These are phyloP conservation scores for Cryptococcus amylolentus DNA, from an alignment of 1,284 basidiomycete genomes.

Conservation along the genomic window DNA sequence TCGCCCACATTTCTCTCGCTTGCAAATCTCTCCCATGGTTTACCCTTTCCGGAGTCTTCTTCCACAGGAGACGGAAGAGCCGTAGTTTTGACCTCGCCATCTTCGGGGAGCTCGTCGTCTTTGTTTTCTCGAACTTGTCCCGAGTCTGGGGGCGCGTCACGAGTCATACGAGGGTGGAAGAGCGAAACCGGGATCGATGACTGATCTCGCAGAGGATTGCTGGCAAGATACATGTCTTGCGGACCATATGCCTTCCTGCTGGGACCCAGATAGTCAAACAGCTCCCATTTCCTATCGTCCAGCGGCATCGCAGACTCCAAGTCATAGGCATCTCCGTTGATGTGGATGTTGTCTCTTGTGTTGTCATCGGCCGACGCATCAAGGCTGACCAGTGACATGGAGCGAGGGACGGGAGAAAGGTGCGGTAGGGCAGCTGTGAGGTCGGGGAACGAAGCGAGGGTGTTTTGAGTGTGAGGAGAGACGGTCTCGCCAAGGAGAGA, in stretches of 20 bases:
- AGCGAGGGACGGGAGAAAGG: constrained; percentile 22
- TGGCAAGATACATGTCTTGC: constrained; percentile 32
- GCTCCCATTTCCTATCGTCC: constrained; percentile 47
- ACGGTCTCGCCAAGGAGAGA: constrained; percentile 32
- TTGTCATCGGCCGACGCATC: constrained; percentile 10
- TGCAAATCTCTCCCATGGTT: constrained; percentile 27
- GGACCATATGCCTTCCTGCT: constrained; percentile 12
- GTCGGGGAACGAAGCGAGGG: constrained; percentile 12
- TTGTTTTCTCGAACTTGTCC: background rate
- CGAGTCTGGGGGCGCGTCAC: constrained; percentile 30
- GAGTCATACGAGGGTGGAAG: constrained; percentile 37
- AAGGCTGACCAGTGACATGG: constrained; percentile 25
- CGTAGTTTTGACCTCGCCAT: constrained; percentile 1
- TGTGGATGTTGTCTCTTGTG: too few relatives aligned
- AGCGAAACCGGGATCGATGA: constrained; percentile 37
- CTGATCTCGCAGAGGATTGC: constrained; percentile 30
- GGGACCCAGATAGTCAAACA: constrained; percentile 39
- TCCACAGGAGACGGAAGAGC: background rate
- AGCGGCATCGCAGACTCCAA: constrained; percentile 21
- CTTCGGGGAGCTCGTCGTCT: background rate
- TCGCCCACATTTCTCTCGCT: constrained; percentile 42
- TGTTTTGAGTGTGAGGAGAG: constrained; percentile 18
- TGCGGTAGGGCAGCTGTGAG: constrained; percentile 29
- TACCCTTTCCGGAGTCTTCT: background rate
- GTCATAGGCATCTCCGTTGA: background rate